Percentiles rank a stretch among this genome's conserved stretches.
phyloP scores from a whole-genome alignment of 306 rosid genomes.

The Abrus pulchellus region DNA sequence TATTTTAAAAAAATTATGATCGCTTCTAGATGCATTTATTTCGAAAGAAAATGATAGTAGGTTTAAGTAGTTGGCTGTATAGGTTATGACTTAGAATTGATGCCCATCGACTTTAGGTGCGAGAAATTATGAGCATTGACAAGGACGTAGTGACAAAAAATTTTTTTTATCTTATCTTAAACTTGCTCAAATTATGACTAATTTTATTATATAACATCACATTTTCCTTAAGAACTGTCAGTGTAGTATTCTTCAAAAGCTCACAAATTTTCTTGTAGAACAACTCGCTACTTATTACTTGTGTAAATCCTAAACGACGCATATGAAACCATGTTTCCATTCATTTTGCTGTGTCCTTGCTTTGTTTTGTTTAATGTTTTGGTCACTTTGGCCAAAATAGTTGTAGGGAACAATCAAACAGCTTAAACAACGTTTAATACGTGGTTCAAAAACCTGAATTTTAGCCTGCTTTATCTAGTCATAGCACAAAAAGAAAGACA shows the following conservation, averaged over 20 bases:
- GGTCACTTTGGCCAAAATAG: not conserved
- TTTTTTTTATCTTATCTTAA: not conserved
- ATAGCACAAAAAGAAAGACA: conserved; percentile 27
- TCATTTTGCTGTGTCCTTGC: not conserved
- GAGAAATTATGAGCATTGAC: conserved; percentile 48
- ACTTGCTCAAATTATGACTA: no score
- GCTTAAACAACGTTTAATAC: conserved; percentile 21
- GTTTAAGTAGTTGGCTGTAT: conserved; percentile 37
- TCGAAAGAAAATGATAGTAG: conserved; percentile 38
- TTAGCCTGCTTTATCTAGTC: conserved; percentile 4
- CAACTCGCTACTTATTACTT: no score
- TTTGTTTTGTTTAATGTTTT: not conserved
- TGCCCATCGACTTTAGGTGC: conserved; percentile 41
- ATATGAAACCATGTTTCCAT: no score
- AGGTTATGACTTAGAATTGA: not conserved
- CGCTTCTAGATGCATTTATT: conserved; percentile 32
- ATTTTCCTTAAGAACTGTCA: no score
- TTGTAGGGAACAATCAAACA: not conserved
- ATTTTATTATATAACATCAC: no score
- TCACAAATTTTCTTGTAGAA: no score
- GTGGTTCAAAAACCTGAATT: conserved; percentile 5
- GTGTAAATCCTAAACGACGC: no score
- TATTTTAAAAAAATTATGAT: not conserved
- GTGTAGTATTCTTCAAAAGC: no score
- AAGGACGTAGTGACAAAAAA: conserved; percentile 6